Evolutionary conservation across 2,329 filamentous ascomycete genomes (phyloP).

Genomic region (Phialemoniopsis sp.): DNA sequence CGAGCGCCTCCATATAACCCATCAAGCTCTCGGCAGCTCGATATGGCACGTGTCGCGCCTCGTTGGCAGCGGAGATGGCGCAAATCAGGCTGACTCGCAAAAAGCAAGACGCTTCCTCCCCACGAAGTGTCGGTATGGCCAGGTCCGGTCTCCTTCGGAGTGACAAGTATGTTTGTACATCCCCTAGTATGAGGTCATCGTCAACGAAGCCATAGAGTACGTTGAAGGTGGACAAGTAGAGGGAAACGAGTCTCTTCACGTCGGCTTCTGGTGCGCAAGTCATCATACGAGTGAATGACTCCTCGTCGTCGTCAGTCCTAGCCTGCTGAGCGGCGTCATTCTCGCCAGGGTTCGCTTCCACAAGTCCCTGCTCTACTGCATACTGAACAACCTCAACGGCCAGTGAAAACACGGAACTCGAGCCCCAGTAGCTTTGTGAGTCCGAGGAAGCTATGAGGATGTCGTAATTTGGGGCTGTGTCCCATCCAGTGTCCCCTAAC

Average conservation of each 20-base stretch:
- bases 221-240: conserved; percentile 22
- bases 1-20: conserved; percentile 7
- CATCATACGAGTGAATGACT: no score
- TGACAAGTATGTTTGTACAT: conserved; percentile 14
- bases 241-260: conserved; percentile 12
- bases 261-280: conserved; percentile 5
- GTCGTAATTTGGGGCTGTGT: conserved; percentile 4
- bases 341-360: neutral
- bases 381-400: conserved; percentile 11
- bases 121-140: conserved; percentile 8
- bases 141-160: conserved; percentile 7
- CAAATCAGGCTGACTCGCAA: conserved; percentile 26
- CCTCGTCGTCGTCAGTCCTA: no score
- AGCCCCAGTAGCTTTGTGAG: conserved; percentile 8
- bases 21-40: conserved; percentile 8
- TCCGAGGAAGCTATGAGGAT: conserved; percentile 6
- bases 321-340: no score
- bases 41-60: conserved; percentile 16
- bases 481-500: no score
- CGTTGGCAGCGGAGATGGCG: conserved; percentile 20
- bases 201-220: conserved; percentile 20
- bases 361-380: conserved; percentile 3
- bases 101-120: conserved; percentile 20
- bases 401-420: conserved; percentile 9
- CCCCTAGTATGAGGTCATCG: conserved; percentile 12